These are phyloP conservation scores for Botrytis medusae DNA, from an alignment of 2,329 filamentous ascomycete genomes.

Conservation along the genomic window DNA sequence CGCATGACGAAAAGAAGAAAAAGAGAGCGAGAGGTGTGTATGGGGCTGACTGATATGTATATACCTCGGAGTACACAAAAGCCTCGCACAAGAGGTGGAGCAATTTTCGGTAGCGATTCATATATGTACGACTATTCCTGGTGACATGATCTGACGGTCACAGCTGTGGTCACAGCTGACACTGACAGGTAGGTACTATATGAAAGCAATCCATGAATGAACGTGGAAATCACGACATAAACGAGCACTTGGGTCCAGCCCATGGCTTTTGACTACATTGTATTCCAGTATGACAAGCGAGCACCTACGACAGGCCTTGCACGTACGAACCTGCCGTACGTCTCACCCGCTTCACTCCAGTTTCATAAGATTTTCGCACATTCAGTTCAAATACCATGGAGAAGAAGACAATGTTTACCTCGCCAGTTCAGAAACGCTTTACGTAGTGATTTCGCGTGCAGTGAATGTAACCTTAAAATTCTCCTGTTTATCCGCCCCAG, in stretches of 20 bases:
- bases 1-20: background rate
- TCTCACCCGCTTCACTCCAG: background rate
- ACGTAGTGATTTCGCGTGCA: background rate
- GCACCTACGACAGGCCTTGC: background rate
- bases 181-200: background rate
- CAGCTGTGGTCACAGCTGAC: background rate
- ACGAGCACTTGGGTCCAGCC: background rate
- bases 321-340: background rate
- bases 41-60: background rate
- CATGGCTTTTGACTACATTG: background rate
- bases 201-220: background rate
- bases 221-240: conserved; percentile 12
- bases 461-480: conserved; percentile 11
- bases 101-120: background rate
- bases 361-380: background rate
- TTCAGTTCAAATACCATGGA: background rate
- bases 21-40: background rate
- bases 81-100: background rate
- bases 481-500: background rate
- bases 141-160: background rate
- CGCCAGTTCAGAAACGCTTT: background rate
- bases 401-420: background rate
- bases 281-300: background rate
- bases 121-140: background rate
- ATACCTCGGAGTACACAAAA: background rate